Base-by-base conservation (phyloP, 2,329 filamentous ascomycete genomes). In the Chaetothyriales sp. region DNA sequence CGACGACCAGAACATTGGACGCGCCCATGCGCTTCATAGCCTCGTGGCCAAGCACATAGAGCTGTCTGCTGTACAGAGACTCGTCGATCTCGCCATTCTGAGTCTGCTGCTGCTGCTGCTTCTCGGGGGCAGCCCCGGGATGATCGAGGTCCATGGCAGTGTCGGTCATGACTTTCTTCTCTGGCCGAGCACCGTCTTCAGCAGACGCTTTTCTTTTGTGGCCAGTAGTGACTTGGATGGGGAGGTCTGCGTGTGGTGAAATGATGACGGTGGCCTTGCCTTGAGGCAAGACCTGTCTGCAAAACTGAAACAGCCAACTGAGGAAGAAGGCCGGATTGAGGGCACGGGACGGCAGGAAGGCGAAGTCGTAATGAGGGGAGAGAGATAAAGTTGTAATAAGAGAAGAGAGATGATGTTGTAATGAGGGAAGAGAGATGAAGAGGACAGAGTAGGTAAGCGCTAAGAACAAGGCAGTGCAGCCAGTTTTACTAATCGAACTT, bases 1-100 rank as follows among this genome's bases (percentile, higher is more conserved):
- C 92, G 56, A 90, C 85, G 52, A 98, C 77, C 50, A 98, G 85
- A 54, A 98, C 80, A 66, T 97, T 94, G 51, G 92, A 97, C 56
- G 89, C 86, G 64, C 89, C 81, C 92, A 98, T 98, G 64, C 92
- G 89, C 77, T 94, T 97, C 92, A 98, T 98, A 60, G 92, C 81
- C 68, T 85, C 81, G 65, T 85, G 81, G 51, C 92, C 81, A 51
- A 85, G 77, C 51, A 85, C 81, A 62, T 85, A 85, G 65, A 83
- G 76, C 70, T 83, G 80, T 60, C 80, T 71, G 66, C 79, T 82
- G 70, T 83, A 83, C 51, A 83, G 69, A 43, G 78, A 81, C 67
- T 83, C 80, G 61, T 83, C 80, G 61, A 83, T 83, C 61, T 82
- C 80, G 60, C 77, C 78, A 61, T 77, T 73, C 63, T 81, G 81